Evolutionary conservation across 2,329 filamentous ascomycete species (phyloP).

Genomic region (Macroventuria anomochaeta): DNA sequence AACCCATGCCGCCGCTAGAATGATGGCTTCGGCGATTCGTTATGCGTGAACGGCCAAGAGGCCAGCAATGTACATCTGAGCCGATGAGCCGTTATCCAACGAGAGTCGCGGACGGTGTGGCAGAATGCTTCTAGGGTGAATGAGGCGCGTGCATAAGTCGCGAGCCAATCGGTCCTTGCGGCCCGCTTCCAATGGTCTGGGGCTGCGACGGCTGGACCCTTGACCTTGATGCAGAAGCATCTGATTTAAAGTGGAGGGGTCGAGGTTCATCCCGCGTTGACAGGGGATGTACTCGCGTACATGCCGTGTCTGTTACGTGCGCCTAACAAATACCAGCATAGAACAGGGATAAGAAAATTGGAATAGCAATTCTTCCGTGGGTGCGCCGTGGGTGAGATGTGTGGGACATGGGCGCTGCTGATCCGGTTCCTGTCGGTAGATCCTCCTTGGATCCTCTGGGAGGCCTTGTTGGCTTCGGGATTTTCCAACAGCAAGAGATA

Average conservation of each 20-base stretch:
- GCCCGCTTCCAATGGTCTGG: slow-evolving; percentile 18
- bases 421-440: slow-evolving; percentile 7
- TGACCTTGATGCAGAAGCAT: slow-evolving; percentile 15
- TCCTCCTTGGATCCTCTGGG: slow-evolving; percentile 1
- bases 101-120: slow-evolving; percentile 14
- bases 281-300: not conserved
- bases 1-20: slow-evolving; percentile 15
- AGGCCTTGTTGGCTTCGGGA: not conserved
- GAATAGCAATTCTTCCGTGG: not conserved
- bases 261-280: slow-evolving; percentile 10
- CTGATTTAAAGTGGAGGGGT: slow-evolving; percentile 17
- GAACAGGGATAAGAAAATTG: slow-evolving; percentile 9
- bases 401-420: slow-evolving; percentile 6
- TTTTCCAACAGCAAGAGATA: not conserved
- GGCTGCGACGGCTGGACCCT: slow-evolving; percentile 20
- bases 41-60: slow-evolving; percentile 10
- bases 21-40: slow-evolving; percentile 5
- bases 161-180: slow-evolving; percentile 15
- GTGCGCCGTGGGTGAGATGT: no score
- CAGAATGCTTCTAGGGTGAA: not conserved
- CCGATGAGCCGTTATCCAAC: slow-evolving; percentile 12
- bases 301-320: slow-evolving; percentile 13
- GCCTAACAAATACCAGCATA: slow-evolving; percentile 1
- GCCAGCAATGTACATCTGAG: slow-evolving; percentile 7
- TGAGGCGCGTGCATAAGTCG: not conserved